Evolutionary conservation across 805 yeast species (phyloP).

Genomic region (Cyberlindnera suaveolens): DNA sequence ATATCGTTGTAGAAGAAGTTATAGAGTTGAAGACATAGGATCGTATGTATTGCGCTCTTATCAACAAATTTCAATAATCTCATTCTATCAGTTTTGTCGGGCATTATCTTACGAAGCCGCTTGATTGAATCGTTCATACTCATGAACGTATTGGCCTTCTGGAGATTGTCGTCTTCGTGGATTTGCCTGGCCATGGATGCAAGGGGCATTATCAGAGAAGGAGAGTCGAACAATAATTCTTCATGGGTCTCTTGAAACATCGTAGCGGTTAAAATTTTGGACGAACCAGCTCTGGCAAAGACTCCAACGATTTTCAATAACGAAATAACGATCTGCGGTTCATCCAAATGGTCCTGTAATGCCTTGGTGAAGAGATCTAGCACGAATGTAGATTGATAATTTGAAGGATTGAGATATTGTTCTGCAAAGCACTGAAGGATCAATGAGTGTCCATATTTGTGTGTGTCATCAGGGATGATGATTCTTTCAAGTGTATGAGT

Average conservation of each 20-base stretch:
- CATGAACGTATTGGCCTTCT: too few relatives aligned
- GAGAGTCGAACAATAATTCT: neutral
- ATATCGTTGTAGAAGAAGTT: slow-evolving; percentile 5
- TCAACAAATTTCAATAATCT: slow-evolving; percentile 2
- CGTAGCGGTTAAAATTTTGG: neutral
- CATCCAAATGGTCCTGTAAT: neutral
- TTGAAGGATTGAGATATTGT: slow-evolving; percentile 1
- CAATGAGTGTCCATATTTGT: neutral
- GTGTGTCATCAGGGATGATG: neutral
- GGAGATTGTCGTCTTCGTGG: too few relatives aligned
- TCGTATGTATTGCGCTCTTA: neutral
- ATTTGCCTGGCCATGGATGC: neutral
- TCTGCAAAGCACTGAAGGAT: slow-evolving; percentile 4
- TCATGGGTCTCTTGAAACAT: slow-evolving; percentile 2
- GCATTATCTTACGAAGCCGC: too few relatives aligned
- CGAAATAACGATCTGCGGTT: neutral
- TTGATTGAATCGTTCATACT: too few relatives aligned
- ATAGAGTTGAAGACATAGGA: slow-evolving; percentile 3
- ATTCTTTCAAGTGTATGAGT: slow-evolving; percentile 7
- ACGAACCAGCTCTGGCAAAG: slow-evolving; percentile 1
- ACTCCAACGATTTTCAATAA: slow-evolving; percentile 3
- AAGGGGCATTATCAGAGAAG: neutral
- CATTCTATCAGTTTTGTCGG: neutral
- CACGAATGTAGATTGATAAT: neutral
- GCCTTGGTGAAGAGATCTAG: slow-evolving; percentile 1